These are phyloP conservation scores for Suillus plorans DNA, from an alignment of 768 basidiomycete genomes.

Conservation along the genomic window DNA sequence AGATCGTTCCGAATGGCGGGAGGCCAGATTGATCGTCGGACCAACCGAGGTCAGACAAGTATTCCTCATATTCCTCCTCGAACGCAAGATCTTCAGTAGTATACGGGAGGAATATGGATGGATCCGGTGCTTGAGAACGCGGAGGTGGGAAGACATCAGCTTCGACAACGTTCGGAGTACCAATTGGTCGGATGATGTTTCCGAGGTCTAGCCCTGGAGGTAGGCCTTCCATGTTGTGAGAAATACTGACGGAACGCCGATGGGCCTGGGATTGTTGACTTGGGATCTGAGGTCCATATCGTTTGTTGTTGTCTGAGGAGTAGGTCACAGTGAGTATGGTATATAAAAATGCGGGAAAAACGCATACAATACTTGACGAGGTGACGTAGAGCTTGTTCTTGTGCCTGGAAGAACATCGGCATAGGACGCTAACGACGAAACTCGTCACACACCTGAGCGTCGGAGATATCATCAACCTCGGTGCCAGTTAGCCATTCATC, in stretches of 20 bases:
- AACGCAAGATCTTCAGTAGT: conserved; percentile 93
- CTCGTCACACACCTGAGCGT: conserved; percentile 67
- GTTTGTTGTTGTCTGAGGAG: conserved; percentile 78
- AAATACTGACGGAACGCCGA: conserved; percentile 80
- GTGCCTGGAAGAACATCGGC: conserved; percentile 53
- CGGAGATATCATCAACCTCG: conserved; percentile 89
- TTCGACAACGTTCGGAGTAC: conserved; percentile 77
- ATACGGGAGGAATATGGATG: conserved; percentile 84
- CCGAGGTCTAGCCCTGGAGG: conserved; percentile 75
- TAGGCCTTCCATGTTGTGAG: conserved; percentile 76
- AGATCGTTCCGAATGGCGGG: conserved; percentile 33
- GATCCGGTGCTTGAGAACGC: conserved; percentile 82
- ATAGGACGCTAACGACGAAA: conserved; percentile 4
- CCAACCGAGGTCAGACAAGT: conserved; percentile 84
- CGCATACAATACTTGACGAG: conserved; percentile 91
- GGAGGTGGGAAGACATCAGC: conserved; percentile 95
- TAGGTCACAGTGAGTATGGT: conserved; percentile 12
- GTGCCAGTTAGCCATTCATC: conserved; percentile 97
- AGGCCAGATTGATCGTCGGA: conserved; percentile 55
- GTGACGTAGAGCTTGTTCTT: conserved; percentile 92
- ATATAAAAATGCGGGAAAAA: conserved; percentile 4
- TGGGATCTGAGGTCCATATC: conserved; percentile 69
- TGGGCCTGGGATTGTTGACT: conserved; percentile 59
- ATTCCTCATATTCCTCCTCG: conserved; percentile 96
- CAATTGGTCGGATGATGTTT: conserved; percentile 69